Base-by-base conservation (phyloP, 2,329 filamentous ascomycete genomes). In the Sporothrix pallida region DNA sequence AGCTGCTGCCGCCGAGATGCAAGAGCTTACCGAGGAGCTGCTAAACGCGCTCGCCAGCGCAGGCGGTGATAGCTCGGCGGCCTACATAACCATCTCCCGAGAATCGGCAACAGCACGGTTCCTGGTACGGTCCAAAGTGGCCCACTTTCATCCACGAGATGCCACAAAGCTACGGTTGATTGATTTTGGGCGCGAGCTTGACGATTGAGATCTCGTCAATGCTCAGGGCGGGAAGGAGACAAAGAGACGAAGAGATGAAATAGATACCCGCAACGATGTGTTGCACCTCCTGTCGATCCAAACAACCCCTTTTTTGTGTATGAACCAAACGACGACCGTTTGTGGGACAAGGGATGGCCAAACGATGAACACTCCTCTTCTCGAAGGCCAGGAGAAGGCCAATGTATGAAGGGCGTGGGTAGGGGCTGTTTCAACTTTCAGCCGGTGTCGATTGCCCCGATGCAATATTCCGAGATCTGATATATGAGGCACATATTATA, bases 91-190 rank as follows among this genome's bases (percentile, higher is more conserved):
- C 67, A 81, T 91, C n/a, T 77, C 83, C 17, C 85, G 86, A 73
- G 90, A 92, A 78, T 88, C 89, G 63, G 89, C 90, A 2, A 88
- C 89, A 13, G 87, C 87, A 2, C 86, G 90, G 75, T 91, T 91
- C 77, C 82, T 92, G 26, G 88, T 91, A 48, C 82, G 90, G 72
- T 89, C 89, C 52, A 90, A 90, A 78, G 89, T 90, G 56, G 90
- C 90, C 2, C 87, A 89, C 77, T 91, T 91, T 77, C 89, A 92
- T 77, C 89, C 89, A 2, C 87, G 84, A 75, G 89, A 92, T 81
- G 88, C 90, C 15, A 87, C 83, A 58, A 86, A 82, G 78, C 80
- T 92, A 70, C 85, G 87, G 69, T 80, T 92, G 65, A 81, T 92
- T 65, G 89, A 91, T 79, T 91, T 91, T 83, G 89, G 89, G 17